Conservation (phyloP, 208 protist species). For the Porcisia hertigi region DNA sequence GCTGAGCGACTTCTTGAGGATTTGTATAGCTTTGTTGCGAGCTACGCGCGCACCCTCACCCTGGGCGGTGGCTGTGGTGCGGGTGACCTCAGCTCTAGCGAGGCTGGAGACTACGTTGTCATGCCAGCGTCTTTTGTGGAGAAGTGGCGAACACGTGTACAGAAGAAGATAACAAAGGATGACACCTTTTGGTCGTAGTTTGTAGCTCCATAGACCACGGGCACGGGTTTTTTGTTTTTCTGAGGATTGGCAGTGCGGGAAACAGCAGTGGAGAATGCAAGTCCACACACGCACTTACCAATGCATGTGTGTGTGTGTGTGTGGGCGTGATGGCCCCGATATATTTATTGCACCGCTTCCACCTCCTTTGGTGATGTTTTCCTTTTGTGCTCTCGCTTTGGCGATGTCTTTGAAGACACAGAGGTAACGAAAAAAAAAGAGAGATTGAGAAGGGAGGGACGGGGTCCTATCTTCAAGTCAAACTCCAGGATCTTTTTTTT, state of each 20-base stretch:
- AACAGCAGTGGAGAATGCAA: neutral
- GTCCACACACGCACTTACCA: no score
- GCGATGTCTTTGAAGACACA: no score
- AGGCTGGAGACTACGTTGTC: slow-evolving; percentile 63
- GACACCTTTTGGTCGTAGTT: slow-evolving; percentile 39
- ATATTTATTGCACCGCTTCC: no score
- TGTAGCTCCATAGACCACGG: neutral
- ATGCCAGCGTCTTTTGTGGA: slow-evolving; percentile 76
- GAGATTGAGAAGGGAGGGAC: no score
- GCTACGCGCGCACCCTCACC: slow-evolving; percentile 50
- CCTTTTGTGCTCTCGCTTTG: no score
- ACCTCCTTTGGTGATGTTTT: no score
- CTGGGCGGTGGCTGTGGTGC: neutral
- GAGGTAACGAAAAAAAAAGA: no score
- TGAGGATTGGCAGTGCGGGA: neutral
- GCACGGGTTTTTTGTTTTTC: neutral
- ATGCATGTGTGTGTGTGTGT: no score
- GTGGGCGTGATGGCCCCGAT: no score
- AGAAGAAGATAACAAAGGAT: slow-evolving; percentile 65
- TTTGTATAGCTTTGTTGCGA: slow-evolving; percentile 69
- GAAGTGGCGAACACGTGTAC: slow-evolving; percentile 55
- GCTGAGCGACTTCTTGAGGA: slow-evolving; percentile 73
- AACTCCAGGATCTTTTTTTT: no score
- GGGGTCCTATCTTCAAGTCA: no score
- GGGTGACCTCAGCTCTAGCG: slow-evolving; percentile 8